Evolutionary conservation across 2,329 filamentous ascomycete genomes (phyloP).

Genomic region (Paramyrothecium sp.): DNA sequence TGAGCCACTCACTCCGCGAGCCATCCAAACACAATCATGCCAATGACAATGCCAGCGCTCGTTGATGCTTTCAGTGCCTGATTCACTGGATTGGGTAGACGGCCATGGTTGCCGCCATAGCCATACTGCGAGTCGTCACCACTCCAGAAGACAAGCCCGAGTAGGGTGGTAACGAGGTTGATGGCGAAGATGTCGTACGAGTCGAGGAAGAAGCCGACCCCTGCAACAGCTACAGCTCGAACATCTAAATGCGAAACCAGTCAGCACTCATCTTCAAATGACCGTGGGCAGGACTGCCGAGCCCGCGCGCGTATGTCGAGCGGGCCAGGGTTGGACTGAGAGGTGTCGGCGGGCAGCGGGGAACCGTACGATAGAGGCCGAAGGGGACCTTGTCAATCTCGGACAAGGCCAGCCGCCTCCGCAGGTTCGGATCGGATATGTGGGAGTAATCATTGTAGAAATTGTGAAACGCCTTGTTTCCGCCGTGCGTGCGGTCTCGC

Average conservation of each 20-base stretch:
- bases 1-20: slow-evolving; percentile 58
- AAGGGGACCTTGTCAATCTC: slow-evolving; percentile 80
- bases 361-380: slow-evolving; percentile 61
- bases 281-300: slow-evolving; percentile 4
- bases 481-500: slow-evolving; percentile 50
- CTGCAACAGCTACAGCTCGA: slow-evolving; percentile 71
- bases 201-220: slow-evolving; percentile 82
- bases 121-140: slow-evolving; percentile 39
- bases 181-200: slow-evolving; percentile 82
- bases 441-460: slow-evolving; percentile 69
- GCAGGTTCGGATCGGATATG: slow-evolving; percentile 71
- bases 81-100: slow-evolving; percentile 62
- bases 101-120: slow-evolving; percentile 51
- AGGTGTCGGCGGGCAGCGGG: background rate
- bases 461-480: slow-evolving; percentile 71
- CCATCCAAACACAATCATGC: slow-evolving; percentile 75
- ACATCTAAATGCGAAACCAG: slow-evolving; percentile 44
- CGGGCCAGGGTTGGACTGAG: background rate
- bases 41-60: slow-evolving; percentile 74
- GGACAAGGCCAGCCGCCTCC: slow-evolving; percentile 71
- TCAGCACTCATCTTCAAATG: too few species aligned
- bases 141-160: slow-evolving; percentile 77
- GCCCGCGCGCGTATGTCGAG: background rate
- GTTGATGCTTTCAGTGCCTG: slow-evolving; percentile 82
- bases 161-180: slow-evolving; percentile 67